phyloP scores from a whole-genome alignment of 202 grass and related monocot genomes.

The Hordeum pubiflorum region DNA sequence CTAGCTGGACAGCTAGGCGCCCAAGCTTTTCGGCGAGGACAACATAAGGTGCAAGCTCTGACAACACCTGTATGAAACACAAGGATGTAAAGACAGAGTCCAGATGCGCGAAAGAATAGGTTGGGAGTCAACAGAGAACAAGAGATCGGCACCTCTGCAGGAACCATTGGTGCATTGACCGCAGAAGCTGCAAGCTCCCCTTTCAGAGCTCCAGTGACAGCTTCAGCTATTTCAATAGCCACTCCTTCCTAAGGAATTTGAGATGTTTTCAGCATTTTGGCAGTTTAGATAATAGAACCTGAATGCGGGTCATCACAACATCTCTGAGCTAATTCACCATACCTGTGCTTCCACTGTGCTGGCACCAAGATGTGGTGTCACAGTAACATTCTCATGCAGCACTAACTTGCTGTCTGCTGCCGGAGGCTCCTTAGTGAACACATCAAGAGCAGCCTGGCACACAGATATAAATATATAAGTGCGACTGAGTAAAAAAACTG shows the following conservation, averaged over 20 bases:
- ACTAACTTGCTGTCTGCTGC: constrained; percentile 65
- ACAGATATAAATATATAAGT: not conserved
- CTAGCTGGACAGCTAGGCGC: constrained; percentile 71
- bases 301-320: not conserved
- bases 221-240: constrained; percentile 93
- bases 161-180: constrained; percentile 87
- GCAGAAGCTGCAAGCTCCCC: constrained; percentile 90
- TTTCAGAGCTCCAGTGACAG: constrained; percentile 86
- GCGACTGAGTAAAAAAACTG: not conserved
- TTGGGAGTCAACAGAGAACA: not conserved
- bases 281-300: not conserved
- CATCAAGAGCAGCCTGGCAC: constrained; percentile 73
- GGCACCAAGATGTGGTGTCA: constrained; percentile 85
- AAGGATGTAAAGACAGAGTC: not conserved
- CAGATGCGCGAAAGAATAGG: not conserved
- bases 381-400: constrained; percentile 76
- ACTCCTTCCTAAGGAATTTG: constrained; percentile 66
- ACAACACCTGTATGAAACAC: constrained; percentile 51
- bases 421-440: constrained; percentile 78
- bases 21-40: constrained; percentile 74
- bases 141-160: constrained; percentile 53
- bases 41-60: constrained; percentile 80
- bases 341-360: constrained; percentile 97
- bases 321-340: constrained; percentile 18
- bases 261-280: constrained; percentile 2